Conservation (phyloP, 129 eudicot genomes). For the Arctium minus region DNA sequence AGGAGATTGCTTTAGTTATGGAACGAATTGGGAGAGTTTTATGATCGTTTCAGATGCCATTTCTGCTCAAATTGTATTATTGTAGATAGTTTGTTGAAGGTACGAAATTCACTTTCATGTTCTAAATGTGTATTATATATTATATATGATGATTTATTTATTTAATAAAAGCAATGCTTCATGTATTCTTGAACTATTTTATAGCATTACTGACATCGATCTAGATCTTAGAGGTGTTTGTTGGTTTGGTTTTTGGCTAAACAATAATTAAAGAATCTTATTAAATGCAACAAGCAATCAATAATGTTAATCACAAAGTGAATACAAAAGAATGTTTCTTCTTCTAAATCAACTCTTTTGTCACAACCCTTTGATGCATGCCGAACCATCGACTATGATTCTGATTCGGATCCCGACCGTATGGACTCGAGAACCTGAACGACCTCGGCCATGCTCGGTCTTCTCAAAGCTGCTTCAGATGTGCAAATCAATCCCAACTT, state of each 20-base stretch:
- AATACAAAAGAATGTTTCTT: slow-evolving; percentile 49
- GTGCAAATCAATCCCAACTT: slow-evolving; percentile 82
- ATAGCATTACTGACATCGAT: too few relatives aligned
- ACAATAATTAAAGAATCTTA: slow-evolving; percentile 37
- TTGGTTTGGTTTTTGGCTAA: neutral
- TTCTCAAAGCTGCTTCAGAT: slow-evolving; percentile 57
- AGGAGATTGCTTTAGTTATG: slow-evolving; percentile 61
- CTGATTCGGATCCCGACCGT: slow-evolving; percentile 42
- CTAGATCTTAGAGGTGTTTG: too few relatives aligned
- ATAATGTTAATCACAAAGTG: slow-evolving; percentile 30
- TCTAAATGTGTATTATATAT: slow-evolving; percentile 12
- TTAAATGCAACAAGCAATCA: slow-evolving; percentile 44
- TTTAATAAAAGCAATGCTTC: slow-evolving; percentile 16
- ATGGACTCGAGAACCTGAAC: slow-evolving; percentile 94
- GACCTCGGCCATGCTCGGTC: slow-evolving; percentile 97
- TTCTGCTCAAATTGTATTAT: slow-evolving; percentile 11
- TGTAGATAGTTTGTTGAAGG: slow-evolving; percentile 15
- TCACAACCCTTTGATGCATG: neutral
- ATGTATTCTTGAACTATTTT: neutral
- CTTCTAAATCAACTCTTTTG: neutral
- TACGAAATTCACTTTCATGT: slow-evolving; percentile 29
- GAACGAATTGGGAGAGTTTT: slow-evolving; percentile 53
- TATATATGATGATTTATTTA: slow-evolving; percentile 18
- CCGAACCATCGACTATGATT: slow-evolving; percentile 15
- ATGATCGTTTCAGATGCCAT: slow-evolving; percentile 1